Base-by-base conservation (phyloP, 768 basidiomycete genomes). In the Leccinum imitatum region DNA sequence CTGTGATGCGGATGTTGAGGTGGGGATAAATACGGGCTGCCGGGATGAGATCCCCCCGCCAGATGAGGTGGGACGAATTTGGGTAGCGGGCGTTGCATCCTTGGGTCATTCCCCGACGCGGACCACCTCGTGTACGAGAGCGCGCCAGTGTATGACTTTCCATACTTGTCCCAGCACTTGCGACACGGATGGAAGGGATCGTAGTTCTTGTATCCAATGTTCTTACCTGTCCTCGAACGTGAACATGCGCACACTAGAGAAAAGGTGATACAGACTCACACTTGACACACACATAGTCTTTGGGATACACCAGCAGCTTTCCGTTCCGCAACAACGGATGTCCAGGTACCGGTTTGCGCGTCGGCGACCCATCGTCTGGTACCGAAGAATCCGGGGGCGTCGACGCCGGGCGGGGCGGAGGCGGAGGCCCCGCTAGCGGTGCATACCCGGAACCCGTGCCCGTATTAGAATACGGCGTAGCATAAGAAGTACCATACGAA, bases 101-200 rank as follows among this genome's bases (percentile, higher is more conserved):
- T 63, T 7, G 65, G 58, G 53, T 64, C 56, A 3, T 61, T 66
- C 17, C 50, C 56, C 0, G 69, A 62, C 2, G 73, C 57, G 1
- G 71, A 58, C 69, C 82, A 81, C 11, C 78, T 63, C 54, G 82
- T 80, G 65, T 85, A 86, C 0, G 79, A 76, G 15, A 91, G 73
- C 5, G 87, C 82, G 3, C 87, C 87, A 0, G 77, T 67, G 71
- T 85, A 93, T 0, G 80, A 77, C 63, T 82, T 84, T 1, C 80
- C 79, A 71, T 87, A 87, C 64, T 85, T 86, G 6, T 79, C 75
- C 91, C 91, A 93, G 75, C 92, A 93, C 58, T 81, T 82, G 59
- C 79, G 77, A 67, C 91, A 92, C 6, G 90, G 87, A 58, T 84
- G 76, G 1, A 78, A 69, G 0, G 89, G 88, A 70, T 92, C 89